These are phyloP conservation scores for Debaryomycetaceae sp. DNA, from an alignment of 1,139 yeast species.

Conservation along the genomic window DNA sequence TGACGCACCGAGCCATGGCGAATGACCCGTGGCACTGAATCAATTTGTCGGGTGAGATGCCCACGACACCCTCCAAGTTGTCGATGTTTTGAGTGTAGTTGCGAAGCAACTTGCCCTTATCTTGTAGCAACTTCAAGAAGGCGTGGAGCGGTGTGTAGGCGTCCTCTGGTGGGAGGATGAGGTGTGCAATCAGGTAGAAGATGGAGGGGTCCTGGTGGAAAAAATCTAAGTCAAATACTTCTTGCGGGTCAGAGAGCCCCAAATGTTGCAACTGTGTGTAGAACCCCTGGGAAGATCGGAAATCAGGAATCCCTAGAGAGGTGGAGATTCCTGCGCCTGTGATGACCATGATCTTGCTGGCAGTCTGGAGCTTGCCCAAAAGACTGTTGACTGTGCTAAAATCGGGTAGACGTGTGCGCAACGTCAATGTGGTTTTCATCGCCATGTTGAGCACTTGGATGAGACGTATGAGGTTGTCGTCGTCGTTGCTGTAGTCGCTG, in stretches of 20 bases:
- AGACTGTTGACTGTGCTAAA: slow-evolving; percentile 62
- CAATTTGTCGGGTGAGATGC: slow-evolving; percentile 62
- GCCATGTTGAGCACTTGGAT: slow-evolving; percentile 54
- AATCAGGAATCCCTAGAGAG: slow-evolving; percentile 90
- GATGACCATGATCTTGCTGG: slow-evolving; percentile 67
- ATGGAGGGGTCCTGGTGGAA: slow-evolving; percentile 77
- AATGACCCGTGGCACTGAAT: slow-evolving; percentile 97
- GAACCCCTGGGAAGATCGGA: slow-evolving; percentile 85
- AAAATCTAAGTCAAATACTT: slow-evolving; percentile 75
- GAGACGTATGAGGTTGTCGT: slow-evolving; percentile 42
- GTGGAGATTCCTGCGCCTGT: slow-evolving; percentile 98
- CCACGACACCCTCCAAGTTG: slow-evolving; percentile 82
- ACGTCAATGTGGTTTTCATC: slow-evolving; percentile 52
- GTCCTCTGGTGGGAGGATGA: slow-evolving; percentile 75
- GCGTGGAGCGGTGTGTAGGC: slow-evolving; percentile 83
- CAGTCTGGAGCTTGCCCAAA: slow-evolving; percentile 44
- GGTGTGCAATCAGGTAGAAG: slow-evolving; percentile 83
- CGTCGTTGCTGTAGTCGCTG: slow-evolving; percentile 31
- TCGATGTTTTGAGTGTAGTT: slow-evolving; percentile 96
- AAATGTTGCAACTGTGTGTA: slow-evolving; percentile 66
- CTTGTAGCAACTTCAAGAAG: slow-evolving; percentile 71
- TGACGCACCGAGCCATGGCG: slow-evolving; percentile 83
- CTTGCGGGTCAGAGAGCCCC: slow-evolving; percentile 89
- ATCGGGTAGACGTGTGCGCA: slow-evolving; percentile 48
- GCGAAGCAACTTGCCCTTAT: slow-evolving; percentile 72